A percentile compares a stretch with the other conserved stretches of the same genome.
phyloP scores from a whole-genome alignment of 176 grass and related monocot species.

The Stipa capillata region DNA sequence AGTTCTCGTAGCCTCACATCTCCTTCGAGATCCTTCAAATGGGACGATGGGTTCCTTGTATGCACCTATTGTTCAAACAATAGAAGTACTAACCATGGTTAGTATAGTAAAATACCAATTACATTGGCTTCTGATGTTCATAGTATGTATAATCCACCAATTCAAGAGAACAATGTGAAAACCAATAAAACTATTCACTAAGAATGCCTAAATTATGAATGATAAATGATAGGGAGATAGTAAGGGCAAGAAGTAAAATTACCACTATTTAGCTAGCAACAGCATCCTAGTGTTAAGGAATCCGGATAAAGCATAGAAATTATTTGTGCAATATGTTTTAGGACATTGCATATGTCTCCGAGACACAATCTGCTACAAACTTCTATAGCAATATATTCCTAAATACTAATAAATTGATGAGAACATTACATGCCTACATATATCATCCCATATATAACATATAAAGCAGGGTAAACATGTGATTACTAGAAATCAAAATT shows the following conservation, averaged over 20 bases:
- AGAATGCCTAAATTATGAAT: neutral
- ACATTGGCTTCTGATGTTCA: neutral
- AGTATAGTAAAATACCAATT: neutral
- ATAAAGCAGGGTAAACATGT: no score
- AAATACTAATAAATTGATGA: no score
- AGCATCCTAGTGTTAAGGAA: neutral
- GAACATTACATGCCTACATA: no score
- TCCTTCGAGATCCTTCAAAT: neutral
- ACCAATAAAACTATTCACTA: neutral
- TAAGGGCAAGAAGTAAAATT: neutral
- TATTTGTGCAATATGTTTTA: neutral
- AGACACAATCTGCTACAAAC: neutral
- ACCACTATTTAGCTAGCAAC: neutral
- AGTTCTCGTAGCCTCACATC: neutral
- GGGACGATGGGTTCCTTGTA: rapidly evolving
- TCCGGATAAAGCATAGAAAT: neutral
- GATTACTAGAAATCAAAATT: no score
- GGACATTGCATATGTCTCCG: neutral
- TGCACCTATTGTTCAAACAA: neutral
- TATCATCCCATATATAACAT: no score
- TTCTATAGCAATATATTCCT: neutral
- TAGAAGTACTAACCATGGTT: neutral
- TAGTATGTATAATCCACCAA: no score
- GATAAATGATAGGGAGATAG: neutral
- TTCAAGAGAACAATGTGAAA: neutral